Evolutionary conservation across 768 basidiomycete genomes (phyloP).

Genomic region (Xerocomellus dryophilus): DNA sequence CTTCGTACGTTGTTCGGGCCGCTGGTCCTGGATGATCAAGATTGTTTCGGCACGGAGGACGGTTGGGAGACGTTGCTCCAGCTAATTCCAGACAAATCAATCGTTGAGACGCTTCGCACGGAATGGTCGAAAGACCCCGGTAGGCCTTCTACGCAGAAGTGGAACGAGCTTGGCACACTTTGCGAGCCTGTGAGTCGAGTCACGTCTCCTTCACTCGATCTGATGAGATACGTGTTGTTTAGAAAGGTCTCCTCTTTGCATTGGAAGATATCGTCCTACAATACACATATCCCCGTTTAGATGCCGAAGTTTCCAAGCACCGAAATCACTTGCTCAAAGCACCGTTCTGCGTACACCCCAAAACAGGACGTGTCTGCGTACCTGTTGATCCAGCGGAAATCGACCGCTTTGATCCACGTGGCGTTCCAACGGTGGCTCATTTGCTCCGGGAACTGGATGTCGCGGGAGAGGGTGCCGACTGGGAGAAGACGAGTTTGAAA

Average conservation of each 20-base stretch:
- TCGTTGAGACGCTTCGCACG: constrained; percentile 46
- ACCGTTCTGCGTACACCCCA: constrained; percentile 96
- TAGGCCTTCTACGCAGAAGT: constrained; percentile 66
- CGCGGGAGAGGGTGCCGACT: constrained; percentile 60
- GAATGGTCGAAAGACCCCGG: constrained; percentile 57
- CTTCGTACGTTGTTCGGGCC: constrained; percentile 58
- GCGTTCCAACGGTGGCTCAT: constrained; percentile 83
- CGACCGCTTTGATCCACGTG: constrained; percentile 78
- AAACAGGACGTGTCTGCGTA: constrained; percentile 93
- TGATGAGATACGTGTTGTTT: not conserved
- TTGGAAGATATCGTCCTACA: constrained; percentile 88
- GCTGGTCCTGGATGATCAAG: constrained; percentile 77
- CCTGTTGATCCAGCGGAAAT: constrained; percentile 78
- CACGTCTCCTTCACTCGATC: not conserved
- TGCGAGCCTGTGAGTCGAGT: constrained; percentile 30
- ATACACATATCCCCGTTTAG: constrained; percentile 94
- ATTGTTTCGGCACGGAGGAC: constrained; percentile 68
- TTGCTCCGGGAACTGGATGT: constrained; percentile 78
- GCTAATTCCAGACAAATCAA: constrained; percentile 63
- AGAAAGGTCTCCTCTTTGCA: constrained; percentile 40
- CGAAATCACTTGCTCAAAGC: constrained; percentile 97
- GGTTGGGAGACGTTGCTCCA: constrained; percentile 74
- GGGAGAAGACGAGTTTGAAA: constrained; percentile 83
- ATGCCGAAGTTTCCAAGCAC: constrained; percentile 96
- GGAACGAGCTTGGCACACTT: constrained; percentile 58